A percentile compares a stretch with the other conserved stretches of the same genome.
phyloP scores from a whole-genome alignment of 2,329 filamentous ascomycete genomes.

The Plenodomus lindquistii region DNA sequence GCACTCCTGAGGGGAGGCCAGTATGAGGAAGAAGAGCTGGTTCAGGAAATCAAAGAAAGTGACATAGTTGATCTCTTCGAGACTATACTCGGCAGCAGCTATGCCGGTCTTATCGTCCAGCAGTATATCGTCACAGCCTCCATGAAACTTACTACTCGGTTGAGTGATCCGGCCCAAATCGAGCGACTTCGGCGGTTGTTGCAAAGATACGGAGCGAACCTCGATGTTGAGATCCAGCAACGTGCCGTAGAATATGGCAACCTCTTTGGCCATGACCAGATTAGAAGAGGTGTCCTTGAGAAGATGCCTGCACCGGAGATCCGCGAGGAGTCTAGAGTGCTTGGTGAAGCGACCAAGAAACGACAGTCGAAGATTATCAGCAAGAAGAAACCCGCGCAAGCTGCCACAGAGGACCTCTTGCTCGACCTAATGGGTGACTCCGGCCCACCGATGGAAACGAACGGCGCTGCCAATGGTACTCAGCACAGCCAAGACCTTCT shows the following conservation, averaged over 20 bases:
- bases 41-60: slow-evolving; percentile 78
- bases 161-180: slow-evolving; percentile 81
- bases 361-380: slow-evolving; percentile 56
- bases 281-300: slow-evolving; percentile 87
- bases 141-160: slow-evolving; percentile 90
- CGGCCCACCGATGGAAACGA: slow-evolving; percentile 59
- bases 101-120: slow-evolving; percentile 85
- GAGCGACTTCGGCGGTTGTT: slow-evolving; percentile 82
- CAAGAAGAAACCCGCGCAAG: slow-evolving; percentile 74
- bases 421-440: slow-evolving; percentile 88
- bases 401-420: slow-evolving; percentile 87
- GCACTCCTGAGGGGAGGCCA: slow-evolving; percentile 84
- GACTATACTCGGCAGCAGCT: slow-evolving; percentile 91
- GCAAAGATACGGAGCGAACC: slow-evolving; percentile 76
- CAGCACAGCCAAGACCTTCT: slow-evolving; percentile 78
- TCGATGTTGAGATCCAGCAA: slow-evolving; percentile 96
- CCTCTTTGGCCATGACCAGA: slow-evolving; percentile 86
- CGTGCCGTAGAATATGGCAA: slow-evolving; percentile 94
- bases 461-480: slow-evolving; percentile 59
- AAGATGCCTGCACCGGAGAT: slow-evolving; percentile 98
- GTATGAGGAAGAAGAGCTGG: slow-evolving; percentile 91
- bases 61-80: slow-evolving; percentile 93
- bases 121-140: slow-evolving; percentile 95
- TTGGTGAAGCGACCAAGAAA: slow-evolving; percentile 72
- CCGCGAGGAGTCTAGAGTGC: slow-evolving; percentile 87